Conservation (phyloP, 1,284 basidiomycete genomes). For the Cystobasidium slooffiae region DNA sequence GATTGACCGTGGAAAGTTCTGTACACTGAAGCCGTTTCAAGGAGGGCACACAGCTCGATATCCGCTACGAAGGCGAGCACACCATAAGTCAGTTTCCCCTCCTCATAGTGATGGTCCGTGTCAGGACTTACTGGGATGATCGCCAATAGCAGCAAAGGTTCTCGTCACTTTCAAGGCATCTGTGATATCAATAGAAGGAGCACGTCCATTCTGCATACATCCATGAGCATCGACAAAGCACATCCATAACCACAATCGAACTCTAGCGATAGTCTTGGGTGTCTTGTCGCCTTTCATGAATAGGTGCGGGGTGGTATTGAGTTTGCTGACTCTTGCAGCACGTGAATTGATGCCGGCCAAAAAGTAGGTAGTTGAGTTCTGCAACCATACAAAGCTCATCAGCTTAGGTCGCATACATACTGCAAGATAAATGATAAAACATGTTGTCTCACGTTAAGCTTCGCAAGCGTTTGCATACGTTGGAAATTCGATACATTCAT, state of each 20-base stretch:
- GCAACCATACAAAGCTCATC: no score
- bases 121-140: constrained; percentile 30
- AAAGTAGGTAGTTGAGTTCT: constrained; percentile 43
- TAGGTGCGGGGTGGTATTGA: constrained; percentile 13
- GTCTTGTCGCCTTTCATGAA: constrained; percentile 39
- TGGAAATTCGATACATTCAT: constrained; percentile 23
- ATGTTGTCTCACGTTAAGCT: constrained; percentile 29
- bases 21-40: constrained; percentile 39
- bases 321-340: constrained; percentile 38
- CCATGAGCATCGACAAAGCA: constrained; percentile 44
- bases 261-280: constrained; percentile 10
- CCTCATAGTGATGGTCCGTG: not conserved
- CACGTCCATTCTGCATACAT: constrained; percentile 44
- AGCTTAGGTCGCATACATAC: not conserved
- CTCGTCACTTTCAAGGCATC: constrained; percentile 33
- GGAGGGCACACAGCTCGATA: constrained; percentile 33
- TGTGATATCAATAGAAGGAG: constrained; percentile 35
- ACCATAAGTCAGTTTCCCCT: not conserved
- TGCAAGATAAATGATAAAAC: not conserved
- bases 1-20: constrained; percentile 39
- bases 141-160: constrained; percentile 31
- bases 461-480: constrained; percentile 30
- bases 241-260: constrained; percentile 42
- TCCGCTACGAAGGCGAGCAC: constrained; percentile 7
- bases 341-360: constrained; percentile 34